Evolutionary conservation across 495 filamentous ascomycete species (phyloP), one percentile per base, ranked within the genome.

Genomic region (Antarctomyces pellizariae): DNA sequence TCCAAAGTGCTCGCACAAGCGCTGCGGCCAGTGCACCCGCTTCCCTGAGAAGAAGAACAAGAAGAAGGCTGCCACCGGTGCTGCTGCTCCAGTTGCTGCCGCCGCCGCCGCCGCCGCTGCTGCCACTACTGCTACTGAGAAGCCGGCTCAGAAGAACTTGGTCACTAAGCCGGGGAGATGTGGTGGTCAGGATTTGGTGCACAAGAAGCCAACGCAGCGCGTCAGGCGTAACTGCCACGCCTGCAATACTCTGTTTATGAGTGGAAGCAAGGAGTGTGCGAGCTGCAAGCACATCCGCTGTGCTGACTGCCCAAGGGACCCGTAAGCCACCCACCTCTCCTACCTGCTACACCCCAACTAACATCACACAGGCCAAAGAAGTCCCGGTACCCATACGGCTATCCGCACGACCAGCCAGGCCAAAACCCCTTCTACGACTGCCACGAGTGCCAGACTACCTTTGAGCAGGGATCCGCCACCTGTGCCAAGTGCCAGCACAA

Each of bases 1-100:
- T 47, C 46, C 53, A 35, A 64, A 63, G 18, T 89, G 78, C 48
- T 57, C 71, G 33, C 78, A 89, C 48, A 57, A 50, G 22, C 60
- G 75, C 20, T 89, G 78, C 61, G 76, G 67, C 45, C 67, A 70
- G 36, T 89, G 78, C 43, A 67, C 75, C 8, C 64, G 77, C 5
- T 62, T 70, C 20, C 41, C 38, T 8, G 2, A 16, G 12, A 36
- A 38, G 28, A 38, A 36, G 15, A 4, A 22, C n/a, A 36, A 37
- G 31, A 35, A 31, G 17, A 29, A 31, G 31, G 25, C n/a, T n/a
- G 22, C 28, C 3, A 7, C 29, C 24, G 25, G 25, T 12, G 23
- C 32, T 24, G 34, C 16, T 10, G 27, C 22, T 24, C 18, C 25
- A 16, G 23, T 27, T 29, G 28, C 7, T 8, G n/a, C 5, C 10